Conservation (phyloP, 2,329 filamentous ascomycete species). For the Trichoderma sp. region DNA sequence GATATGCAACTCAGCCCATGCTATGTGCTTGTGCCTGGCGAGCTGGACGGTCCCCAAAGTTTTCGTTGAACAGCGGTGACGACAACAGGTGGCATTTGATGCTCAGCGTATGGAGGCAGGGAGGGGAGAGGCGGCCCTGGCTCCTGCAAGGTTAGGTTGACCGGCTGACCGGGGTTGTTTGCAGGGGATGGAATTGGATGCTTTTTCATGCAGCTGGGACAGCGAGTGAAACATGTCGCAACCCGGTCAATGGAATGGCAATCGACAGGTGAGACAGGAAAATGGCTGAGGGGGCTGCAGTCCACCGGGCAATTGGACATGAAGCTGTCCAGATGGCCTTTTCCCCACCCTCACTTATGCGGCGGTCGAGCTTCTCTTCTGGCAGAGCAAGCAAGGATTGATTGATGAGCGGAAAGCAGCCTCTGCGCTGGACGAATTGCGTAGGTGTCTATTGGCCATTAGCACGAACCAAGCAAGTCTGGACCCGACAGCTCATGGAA, state of each 20-base stretch:
- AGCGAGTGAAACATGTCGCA: constrained; percentile 16
- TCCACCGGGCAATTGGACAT: background rate
- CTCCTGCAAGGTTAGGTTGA: constrained; percentile 15
- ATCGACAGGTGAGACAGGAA: constrained; percentile 1
- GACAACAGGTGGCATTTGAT: background rate
- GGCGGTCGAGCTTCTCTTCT: background rate
- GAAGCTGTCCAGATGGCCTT: background rate
- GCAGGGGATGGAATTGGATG: constrained; percentile 17
- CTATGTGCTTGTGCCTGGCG: constrained; percentile 9
- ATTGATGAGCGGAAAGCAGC: background rate
- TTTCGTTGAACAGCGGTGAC: constrained; percentile 11
- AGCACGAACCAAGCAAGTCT: background rate
- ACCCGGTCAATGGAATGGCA: background rate
- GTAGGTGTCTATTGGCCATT: background rate
- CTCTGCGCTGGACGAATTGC: background rate
- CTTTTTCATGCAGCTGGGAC: constrained; percentile 11
- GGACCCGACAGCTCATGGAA: background rate
- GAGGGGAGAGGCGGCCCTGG: constrained; percentile 11
- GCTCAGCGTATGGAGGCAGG: constrained; percentile 7
- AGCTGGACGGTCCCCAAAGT: background rate
- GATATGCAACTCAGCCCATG: background rate
- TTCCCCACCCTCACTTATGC: constrained; percentile 1
- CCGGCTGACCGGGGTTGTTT: constrained; percentile 10
- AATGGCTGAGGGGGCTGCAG: background rate
- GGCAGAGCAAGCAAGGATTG: background rate